Evolutionary conservation across 106 monocot species (phyloP), one percentile per base, ranked within the genome.

Genomic region (Narthecium ossifragum): DNA sequence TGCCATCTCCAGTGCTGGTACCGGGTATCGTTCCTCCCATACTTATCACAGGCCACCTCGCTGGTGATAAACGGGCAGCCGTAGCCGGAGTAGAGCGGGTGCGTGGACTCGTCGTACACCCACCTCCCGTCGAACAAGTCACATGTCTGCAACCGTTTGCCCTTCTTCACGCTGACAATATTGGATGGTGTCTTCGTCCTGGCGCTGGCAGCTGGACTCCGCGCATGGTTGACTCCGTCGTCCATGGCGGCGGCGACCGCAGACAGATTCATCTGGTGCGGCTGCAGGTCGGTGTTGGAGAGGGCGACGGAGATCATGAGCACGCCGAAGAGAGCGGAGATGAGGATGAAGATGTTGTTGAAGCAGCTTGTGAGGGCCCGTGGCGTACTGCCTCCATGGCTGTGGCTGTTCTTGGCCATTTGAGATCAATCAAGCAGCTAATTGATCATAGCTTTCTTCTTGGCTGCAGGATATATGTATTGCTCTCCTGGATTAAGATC

Each of bases 1-100:
- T 81, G 72, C 76, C 81, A 81, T 29, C 76, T 61, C 81, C 76
- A 76, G 46, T 64, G 58, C 50, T 69, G 76, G 38, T 81, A 76
- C 3, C 43, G 34, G 26, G 45, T 49, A 15, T 81, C 76, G 13
- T 67, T 71, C 38, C 81, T 54, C 20, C 81, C 81, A 47, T 76
- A 52, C 21, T 67, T 55, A 34, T 68, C 64, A 45, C 81, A 81
- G 13, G 59, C 73, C 22, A 76, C 39, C 63, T 81, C 58, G 26
- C 68, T 40, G 25, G 59, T 43, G 6, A 81, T 62, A 27, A 52
- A 81, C 3, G 63, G 71, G 62, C 81, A 81, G 8, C 55, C 67
- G 21, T 57, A 8, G 41, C 76, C 81, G 8, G 37, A 22, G 39
- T 76, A 81, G 6, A 18, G 71, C 30, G 75, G 76, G 9, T 48